Evolutionary conservation across 495 filamentous ascomycete species (phyloP).

Genomic region (Talaromyces adpressus): DNA sequence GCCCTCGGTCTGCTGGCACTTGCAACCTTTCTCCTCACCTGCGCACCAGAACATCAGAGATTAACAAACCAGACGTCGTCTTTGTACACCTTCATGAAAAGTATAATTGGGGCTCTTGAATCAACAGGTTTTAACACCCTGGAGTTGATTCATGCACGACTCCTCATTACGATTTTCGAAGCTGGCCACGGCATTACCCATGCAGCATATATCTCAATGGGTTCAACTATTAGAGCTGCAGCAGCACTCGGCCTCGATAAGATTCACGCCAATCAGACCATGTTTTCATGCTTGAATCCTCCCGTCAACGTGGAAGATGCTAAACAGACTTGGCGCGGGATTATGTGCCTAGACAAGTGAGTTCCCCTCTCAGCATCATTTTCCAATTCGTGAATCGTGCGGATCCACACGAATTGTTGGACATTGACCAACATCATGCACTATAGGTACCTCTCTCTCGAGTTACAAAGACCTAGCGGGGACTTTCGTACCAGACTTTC

Average conservation of each 20-base stretch:
- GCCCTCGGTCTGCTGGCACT: neutral
- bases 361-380: neutral
- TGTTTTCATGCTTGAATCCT: neutral
- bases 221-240: neutral
- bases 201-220: neutral
- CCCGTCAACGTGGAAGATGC: neutral
- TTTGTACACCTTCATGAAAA: neutral
- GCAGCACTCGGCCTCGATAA: neutral
- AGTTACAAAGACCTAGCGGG: neutral
- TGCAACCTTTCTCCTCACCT: neutral
- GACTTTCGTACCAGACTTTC: neutral
- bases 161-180: neutral
- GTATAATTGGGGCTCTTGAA: neutral
- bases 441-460: neutral
- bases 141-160: neutral
- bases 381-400: neutral
- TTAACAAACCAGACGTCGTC: neutral
- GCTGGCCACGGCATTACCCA: neutral
- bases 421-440: neutral
- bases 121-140: neutral
- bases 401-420: neutral
- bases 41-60: neutral
- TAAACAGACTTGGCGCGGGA: neutral
- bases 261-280: neutral
- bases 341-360: neutral